Base-by-base conservation (phyloP, 306 rosid genomes). In the Malus sieversii region DNA sequence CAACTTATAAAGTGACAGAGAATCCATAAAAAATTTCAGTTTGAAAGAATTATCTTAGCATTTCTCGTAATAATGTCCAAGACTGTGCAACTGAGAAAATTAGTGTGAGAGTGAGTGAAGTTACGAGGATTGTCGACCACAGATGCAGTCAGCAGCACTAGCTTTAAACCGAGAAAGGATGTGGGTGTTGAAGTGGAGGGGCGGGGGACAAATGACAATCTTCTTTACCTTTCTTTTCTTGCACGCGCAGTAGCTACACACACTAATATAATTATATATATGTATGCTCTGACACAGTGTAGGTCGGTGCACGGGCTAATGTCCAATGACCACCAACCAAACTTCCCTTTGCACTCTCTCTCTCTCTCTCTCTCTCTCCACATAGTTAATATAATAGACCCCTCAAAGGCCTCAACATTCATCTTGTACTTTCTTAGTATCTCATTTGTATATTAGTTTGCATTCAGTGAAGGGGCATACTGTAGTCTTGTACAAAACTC, bases 201-300 rank as follows among this genome's bases (percentile, higher is more conserved):
- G 40, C 40, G 40, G 16, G 27, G 19, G 14, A 29, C 7, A 16
- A 40, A 76, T 78, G 79, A 79, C 55, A 70, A 77, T 23, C 65
- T 58, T 51, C 75, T 30, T 46, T 81, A 59, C 29, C 23, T 18
- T 45, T 81, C 9, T 27, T 69, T 35, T 61, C 67, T 71, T 71
- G 90, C 92, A 90, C 86, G 92, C 91, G 88, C 72, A 76, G 85
- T 69, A 75, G 70, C 66, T 83, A 64, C 78, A 64, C 51, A 63
- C 23, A 10, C 30, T 58, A 58, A 22, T n/a, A 58, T 58, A 58
- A 58, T 22, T 27, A 23, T 6, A 8, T 32, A 25, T 25, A 25
- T 25, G 8, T 19, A 23, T 19, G 46, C 13, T 9, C 48, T 42
- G 55, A 67, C n/a, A 20, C 11, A 67, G 55, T 20, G 20, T 25